Evolutionary conservation across 2,329 filamentous ascomycete genomes (phyloP).

Genomic region (Botrytis squamosa): DNA sequence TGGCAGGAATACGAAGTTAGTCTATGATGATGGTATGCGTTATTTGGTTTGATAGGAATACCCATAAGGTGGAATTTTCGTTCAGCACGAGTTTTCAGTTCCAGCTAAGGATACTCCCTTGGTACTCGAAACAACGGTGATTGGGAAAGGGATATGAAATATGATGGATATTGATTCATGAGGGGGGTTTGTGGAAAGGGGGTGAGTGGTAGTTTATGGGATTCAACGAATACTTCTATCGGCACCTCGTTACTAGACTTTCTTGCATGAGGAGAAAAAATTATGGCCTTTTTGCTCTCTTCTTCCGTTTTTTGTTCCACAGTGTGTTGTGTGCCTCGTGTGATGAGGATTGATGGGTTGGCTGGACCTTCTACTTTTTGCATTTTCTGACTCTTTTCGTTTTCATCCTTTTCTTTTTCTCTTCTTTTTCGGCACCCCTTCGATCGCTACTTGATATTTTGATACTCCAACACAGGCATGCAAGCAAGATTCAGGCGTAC

Average conservation of each 20-base stretch:
- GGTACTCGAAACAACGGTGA: constrained; percentile 27
- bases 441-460: not conserved
- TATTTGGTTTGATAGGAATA: constrained; percentile 39
- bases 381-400: constrained; percentile 12
- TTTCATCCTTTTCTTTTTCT: not conserved
- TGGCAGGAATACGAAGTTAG: constrained; percentile 35
- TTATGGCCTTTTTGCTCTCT: constrained; percentile 37
- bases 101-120: constrained; percentile 31
- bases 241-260: constrained; percentile 38
- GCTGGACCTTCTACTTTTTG: constrained; percentile 39
- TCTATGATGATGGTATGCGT: constrained; percentile 37
- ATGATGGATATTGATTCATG: constrained; percentile 29
- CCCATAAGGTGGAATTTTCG: constrained; percentile 36
- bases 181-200: constrained; percentile 23
- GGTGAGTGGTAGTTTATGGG: constrained; percentile 12
- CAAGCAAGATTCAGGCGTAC: constrained; percentile 39
- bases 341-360: constrained; percentile 29
- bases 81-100: constrained; percentile 32
- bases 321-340: constrained; percentile 17
- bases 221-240: constrained; percentile 32
- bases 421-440: not conserved
- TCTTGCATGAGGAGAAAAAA: constrained; percentile 36
- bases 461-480: not conserved
- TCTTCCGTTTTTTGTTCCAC: constrained; percentile 35
- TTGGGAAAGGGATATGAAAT: constrained; percentile 31